Conservation (phyloP, 2,329 filamentous ascomycete genomes). For the Scytalidium lignicola region DNA sequence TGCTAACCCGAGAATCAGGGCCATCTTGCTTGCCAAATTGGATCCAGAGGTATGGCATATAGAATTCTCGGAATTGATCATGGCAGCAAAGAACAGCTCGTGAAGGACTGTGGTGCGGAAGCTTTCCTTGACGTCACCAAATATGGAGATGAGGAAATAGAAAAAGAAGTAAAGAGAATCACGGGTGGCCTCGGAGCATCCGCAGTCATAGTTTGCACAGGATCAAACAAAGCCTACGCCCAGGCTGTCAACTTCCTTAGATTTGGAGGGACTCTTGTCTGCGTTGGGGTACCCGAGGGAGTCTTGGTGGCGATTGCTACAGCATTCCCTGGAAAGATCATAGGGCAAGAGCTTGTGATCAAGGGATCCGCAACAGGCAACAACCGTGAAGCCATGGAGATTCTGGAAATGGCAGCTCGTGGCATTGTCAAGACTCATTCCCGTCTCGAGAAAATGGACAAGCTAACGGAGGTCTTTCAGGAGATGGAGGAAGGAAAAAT, state of each 20-base stretch:
- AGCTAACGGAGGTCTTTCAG: slow-evolving; percentile 39
- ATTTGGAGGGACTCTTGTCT: slow-evolving; percentile 45
- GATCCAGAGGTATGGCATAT: slow-evolving; percentile 53
- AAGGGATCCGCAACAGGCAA: slow-evolving; percentile 46
- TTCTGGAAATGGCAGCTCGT: slow-evolving; percentile 40
- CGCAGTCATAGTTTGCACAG: slow-evolving; percentile 53
- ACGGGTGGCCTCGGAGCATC: slow-evolving; percentile 55
- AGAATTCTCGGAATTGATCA: slow-evolving; percentile 63
- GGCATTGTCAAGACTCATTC: slow-evolving; percentile 41
- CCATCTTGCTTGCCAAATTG: slow-evolving; percentile 58
- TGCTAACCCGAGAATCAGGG: slow-evolving; percentile 33
- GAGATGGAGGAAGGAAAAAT: slow-evolving; percentile 38
- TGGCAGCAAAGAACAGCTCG: slow-evolving; percentile 53
- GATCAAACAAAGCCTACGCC: slow-evolving; percentile 43
- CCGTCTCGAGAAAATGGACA: slow-evolving; percentile 41
- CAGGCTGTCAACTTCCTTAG: slow-evolving; percentile 42
- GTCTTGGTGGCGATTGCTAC: slow-evolving; percentile 37
- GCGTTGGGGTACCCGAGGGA: slow-evolving; percentile 46
- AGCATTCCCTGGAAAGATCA: slow-evolving; percentile 36
- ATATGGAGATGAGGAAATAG: slow-evolving; percentile 42
- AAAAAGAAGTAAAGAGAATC: slow-evolving; percentile 49
- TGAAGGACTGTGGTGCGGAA: slow-evolving; percentile 57
- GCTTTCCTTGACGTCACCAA: slow-evolving; percentile 59
- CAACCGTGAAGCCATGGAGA: slow-evolving; percentile 43
- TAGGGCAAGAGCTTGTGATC: slow-evolving; percentile 39